Percentiles rank a stretch among this genome's conserved stretches.
Evolutionary conservation across 2,329 filamentous ascomycete species (phyloP).

Genomic region (Leptographium procerum): DNA sequence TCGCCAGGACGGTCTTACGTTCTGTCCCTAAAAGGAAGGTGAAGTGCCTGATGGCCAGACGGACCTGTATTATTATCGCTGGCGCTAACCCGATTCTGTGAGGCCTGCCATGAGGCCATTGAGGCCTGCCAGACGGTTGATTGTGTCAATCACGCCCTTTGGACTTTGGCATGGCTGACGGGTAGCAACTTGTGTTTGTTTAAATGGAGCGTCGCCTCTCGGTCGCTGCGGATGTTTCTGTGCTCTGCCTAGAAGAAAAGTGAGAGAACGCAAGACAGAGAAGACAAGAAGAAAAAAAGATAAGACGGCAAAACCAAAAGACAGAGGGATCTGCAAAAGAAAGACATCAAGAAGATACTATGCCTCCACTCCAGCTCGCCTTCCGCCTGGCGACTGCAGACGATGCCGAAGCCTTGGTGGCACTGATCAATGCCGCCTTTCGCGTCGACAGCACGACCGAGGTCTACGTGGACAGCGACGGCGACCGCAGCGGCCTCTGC

Average conservation of each 20-base stretch:
- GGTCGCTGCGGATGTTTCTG: too few relatives aligned
- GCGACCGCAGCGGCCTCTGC: background rate
- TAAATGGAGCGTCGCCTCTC: too few relatives aligned
- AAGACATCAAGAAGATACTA: background rate
- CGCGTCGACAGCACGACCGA: background rate
- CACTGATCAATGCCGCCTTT: background rate
- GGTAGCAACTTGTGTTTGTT: too few relatives aligned
- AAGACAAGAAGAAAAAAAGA: too few relatives aligned
- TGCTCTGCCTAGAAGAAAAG: too few relatives aligned
- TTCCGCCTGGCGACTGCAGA: background rate
- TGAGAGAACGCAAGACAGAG: too few relatives aligned
- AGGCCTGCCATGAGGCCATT: background rate
- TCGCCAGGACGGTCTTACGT: too few relatives aligned
- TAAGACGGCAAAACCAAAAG: background rate
- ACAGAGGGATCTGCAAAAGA: background rate
- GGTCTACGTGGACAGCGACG: background rate
- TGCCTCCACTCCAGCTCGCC: background rate
- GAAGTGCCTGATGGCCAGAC: background rate
- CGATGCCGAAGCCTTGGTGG: background rate
- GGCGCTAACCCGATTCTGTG: background rate
- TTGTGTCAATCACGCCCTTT: background rate
- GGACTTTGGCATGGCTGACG: too few relatives aligned
- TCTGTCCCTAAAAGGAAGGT: too few relatives aligned
- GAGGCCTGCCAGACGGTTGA: background rate
- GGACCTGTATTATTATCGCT: too few relatives aligned